Evolutionary conservation across 2,329 filamentous ascomycete genomes (phyloP).

Genomic region (Chaetomium sp.): DNA sequence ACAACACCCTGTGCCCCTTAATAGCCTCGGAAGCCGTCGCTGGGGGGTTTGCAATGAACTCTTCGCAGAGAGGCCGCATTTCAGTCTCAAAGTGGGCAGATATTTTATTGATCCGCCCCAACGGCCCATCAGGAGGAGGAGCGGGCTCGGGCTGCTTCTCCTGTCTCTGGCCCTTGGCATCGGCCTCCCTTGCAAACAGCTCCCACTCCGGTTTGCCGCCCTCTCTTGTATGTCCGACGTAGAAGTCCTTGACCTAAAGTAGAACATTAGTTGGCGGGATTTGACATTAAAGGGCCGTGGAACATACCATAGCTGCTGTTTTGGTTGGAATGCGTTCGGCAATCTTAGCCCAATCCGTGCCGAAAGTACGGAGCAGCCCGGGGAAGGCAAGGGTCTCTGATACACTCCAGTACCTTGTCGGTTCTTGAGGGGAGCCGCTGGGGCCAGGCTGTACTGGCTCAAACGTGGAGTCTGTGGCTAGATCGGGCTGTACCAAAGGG

Average conservation of each 20-base stretch:
- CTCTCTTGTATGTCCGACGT: slow-evolving; percentile 55
- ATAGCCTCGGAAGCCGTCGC: too few relatives aligned
- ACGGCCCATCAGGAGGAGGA: too few relatives aligned
- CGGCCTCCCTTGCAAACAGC: slow-evolving; percentile 52
- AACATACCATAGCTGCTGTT: slow-evolving; percentile 73
- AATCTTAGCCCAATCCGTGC: slow-evolving; percentile 71
- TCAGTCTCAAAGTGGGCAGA: too few relatives aligned
- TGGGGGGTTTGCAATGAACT: too few relatives aligned
- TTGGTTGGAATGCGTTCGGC: slow-evolving; percentile 76
- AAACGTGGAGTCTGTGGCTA: too few relatives aligned
- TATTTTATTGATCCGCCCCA: too few relatives aligned
- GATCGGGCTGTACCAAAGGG: too few relatives aligned
- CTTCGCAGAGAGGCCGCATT: too few relatives aligned
- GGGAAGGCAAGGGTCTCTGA: slow-evolving; percentile 74
- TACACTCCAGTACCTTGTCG: slow-evolving; percentile 83
- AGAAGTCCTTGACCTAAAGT: slow-evolving; percentile 61
- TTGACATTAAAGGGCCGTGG: neutral
- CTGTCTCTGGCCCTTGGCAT: slow-evolving; percentile 47
- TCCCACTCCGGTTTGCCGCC: slow-evolving; percentile 52
- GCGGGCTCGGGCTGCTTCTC: slow-evolving; percentile 52
- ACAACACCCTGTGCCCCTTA: too few relatives aligned
- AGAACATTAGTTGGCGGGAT: slow-evolving; percentile 4
- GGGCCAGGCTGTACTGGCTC: slow-evolving; percentile 25
- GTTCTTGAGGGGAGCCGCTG: too few relatives aligned
- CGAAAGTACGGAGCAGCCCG: slow-evolving; percentile 64